Evolutionary conservation across 441 rosid species (phyloP), one percentile per base, ranked within the genome.

Genomic region (Brassica balearica): DNA sequence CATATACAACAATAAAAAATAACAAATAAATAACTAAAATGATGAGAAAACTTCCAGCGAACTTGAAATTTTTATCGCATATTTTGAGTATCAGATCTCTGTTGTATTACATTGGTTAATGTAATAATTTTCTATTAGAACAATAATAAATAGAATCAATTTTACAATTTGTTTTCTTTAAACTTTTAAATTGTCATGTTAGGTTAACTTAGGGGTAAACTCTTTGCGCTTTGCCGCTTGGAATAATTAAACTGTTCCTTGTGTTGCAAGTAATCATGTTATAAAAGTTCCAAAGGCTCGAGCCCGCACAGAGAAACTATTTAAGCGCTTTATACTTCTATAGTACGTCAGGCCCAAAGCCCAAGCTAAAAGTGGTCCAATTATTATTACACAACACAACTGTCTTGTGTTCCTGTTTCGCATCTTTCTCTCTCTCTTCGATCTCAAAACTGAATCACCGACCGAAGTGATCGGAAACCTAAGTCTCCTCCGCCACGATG

Each of bases 381-480:
- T 36, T 36, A 36, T 36, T 36, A 36, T 36, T 36, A 36, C 43
- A 36, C 9, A 36, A 36, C 43, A 36, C 34, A 4, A 4, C 6
- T 0, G 32, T 53, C 20, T 2, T 55, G 23, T 55, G 2, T 11
- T 55, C 11, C 10, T 17, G 3, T 17, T 7, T 8, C 1, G 60
- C 4, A 55, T 7, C 2, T 19, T 46, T 41, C 20, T 29, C 34
- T 69, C 71, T 41, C 65, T 61, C 53, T 2, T 51, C 60, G 51
- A 14, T 5, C 65, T 41, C 61, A 1, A 71, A 2, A 5, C 27
- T 14, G 2, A 29, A 70, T 14, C 32, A 51, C 74, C 71, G 62
- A 12, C 69, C 55, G 61, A 76, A 10, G 62, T 72, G 68, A 81
- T 78, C 82, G 67, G 77, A 36, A 74, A 65, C 79, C 77, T 66